Evolutionary conservation across 2,329 filamentous ascomycete species (phyloP), one percentile per base, ranked within the genome.

Genomic region (Colletotrichum eleusines): DNA sequence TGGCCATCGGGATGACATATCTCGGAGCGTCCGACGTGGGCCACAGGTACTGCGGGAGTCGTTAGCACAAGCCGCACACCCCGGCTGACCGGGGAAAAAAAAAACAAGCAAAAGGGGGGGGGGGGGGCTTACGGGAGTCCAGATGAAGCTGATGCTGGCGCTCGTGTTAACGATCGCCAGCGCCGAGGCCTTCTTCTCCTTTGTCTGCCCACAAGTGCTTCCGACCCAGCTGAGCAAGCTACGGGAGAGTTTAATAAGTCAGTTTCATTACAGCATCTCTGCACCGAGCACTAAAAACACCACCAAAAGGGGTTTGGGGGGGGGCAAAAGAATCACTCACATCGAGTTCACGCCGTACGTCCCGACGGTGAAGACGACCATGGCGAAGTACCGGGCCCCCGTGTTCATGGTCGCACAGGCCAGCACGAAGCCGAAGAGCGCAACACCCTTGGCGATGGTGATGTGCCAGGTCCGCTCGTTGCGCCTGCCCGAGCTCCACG

Each of bases 401-500:
- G 75, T 71, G 55, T 75, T 76, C 64, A 75, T 80, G 79, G 66
- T 84, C 81, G 38, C 69, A 40, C 73, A 74, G 2, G 73, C 72
- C 35, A 75, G 35, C 14, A 69, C 64, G 23, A 74, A 75, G 0
- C 64, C 26, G 76, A 74, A 67, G 0, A 84, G 77, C 0, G 83
- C 84, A 23, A 82, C 71, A 2, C 76, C 57, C 62, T 85, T 84
- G 5, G 81, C 80, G 9, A 79, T 72, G 0, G 83, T 84, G 20
- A 84, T 82, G 61, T 86, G 84, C 83, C 82, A 85, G 0, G 83
- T 85, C 38, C 83, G 78, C 71, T 86, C 84, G 65, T 85, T 83
- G 74, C 81, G 80, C 6, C 78, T 78, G 0, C 84, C 86, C 0
- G 71, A 73, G 9, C 44, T 55, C 68, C 71, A 73, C n/a, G 68